Evolutionary conservation across 2,329 filamentous ascomycete species (phyloP).

Genomic region (Dactylonectria estremocensis): DNA sequence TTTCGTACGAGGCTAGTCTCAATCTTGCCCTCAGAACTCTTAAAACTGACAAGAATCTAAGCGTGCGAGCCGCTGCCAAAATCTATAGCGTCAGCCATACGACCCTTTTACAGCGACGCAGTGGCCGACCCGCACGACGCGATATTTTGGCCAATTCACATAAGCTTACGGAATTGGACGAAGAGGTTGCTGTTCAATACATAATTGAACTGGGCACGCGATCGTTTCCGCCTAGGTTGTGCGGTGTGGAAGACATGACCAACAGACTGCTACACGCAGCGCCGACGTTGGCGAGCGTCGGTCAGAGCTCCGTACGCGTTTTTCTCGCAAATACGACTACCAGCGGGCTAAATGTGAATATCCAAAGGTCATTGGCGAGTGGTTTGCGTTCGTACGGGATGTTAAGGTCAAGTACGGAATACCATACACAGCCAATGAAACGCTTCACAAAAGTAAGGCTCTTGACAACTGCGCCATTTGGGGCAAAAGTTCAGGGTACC

Average conservation of each 20-base stretch:
- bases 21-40: neutral
- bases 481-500: too few species aligned
- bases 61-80: neutral
- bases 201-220: slow-evolving; percentile 42
- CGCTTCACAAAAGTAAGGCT: too few species aligned
- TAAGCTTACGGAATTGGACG: slow-evolving; percentile 26
- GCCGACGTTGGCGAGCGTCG: too few species aligned
- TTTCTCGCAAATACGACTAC: too few species aligned
- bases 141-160: slow-evolving; percentile 19
- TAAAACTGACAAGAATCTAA: neutral
- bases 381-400: slow-evolving; percentile 38
- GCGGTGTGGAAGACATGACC: too few species aligned
- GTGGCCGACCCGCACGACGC: slow-evolving; percentile 10
- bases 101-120: neutral
- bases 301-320: too few species aligned
- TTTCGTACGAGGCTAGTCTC: neutral
- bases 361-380: slow-evolving; percentile 36
- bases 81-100: neutral
- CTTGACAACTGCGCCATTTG: too few species aligned
- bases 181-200: slow-evolving; percentile 32
- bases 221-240: slow-evolving; percentile 38
- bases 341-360: slow-evolving; percentile 40
- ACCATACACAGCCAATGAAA: too few species aligned
- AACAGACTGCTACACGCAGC: too few species aligned
- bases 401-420: slow-evolving; percentile 40